Percentiles rank a stretch among this genome's conserved stretches.
phyloP scores from a whole-genome alignment of 129 eudicot genomes.

The Flaveria linearis region DNA sequence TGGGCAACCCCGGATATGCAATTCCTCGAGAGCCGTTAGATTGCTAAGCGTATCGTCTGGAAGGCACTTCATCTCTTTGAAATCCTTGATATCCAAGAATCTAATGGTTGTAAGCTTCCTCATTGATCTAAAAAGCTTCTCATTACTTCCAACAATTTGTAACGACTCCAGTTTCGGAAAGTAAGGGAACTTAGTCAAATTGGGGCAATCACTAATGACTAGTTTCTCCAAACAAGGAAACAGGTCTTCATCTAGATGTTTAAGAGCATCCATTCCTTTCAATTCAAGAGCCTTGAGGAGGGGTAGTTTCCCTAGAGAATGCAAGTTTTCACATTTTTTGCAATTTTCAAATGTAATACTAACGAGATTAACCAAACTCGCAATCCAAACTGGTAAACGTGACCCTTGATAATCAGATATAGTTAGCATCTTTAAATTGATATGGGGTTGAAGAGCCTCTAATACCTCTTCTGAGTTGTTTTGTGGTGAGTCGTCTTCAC shows the following conservation, averaged over 20 bases:
- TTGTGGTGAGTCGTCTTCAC: background rate
- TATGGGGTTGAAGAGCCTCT: slow-evolving; percentile 41
- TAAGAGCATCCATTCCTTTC: slow-evolving; percentile 36
- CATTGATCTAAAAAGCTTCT: slow-evolving; percentile 34
- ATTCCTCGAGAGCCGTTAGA: slow-evolving; percentile 34
- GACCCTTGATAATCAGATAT: slow-evolving; percentile 36
- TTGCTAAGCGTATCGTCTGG: slow-evolving; percentile 24
- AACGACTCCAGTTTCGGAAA: slow-evolving; percentile 26
- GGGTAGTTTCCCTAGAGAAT: slow-evolving; percentile 32
- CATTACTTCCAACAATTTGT: slow-evolving; percentile 29
- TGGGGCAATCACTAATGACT: slow-evolving; percentile 19
- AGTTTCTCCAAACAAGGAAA: slow-evolving; percentile 36
- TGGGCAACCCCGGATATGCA: slow-evolving; percentile 30
- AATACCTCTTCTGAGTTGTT: slow-evolving; percentile 33
- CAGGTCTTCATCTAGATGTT: slow-evolving; percentile 21
- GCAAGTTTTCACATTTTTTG: slow-evolving; percentile 33
- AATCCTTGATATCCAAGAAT: slow-evolving; percentile 27
- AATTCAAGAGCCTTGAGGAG: slow-evolving; percentile 40
- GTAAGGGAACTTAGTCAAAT: slow-evolving; percentile 29
- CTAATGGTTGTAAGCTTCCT: slow-evolving; percentile 24
- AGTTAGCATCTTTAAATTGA: slow-evolving; percentile 31
- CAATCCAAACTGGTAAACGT: slow-evolving; percentile 34
- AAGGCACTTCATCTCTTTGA: slow-evolving; percentile 33
- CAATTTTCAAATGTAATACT: slow-evolving; percentile 35
- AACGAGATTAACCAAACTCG: slow-evolving; percentile 38